These are phyloP conservation scores for Bonnemaisonia californica DNA, from an alignment of 31 red algal genomes.

Conservation along the genomic window DNA sequence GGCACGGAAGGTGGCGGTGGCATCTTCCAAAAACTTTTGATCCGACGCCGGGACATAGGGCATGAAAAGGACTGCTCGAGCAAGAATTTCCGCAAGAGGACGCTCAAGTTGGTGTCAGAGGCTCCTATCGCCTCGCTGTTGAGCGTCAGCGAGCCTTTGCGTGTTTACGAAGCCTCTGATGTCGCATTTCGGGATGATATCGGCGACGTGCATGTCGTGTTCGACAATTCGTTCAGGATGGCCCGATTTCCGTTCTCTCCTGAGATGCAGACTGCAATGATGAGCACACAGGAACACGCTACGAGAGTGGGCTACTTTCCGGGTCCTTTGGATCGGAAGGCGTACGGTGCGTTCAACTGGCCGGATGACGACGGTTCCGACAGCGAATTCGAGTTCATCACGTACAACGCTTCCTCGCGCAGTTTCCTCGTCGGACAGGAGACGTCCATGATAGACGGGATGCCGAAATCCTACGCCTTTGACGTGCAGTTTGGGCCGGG, in stretches of 20 bases:
- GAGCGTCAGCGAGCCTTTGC: background rate
- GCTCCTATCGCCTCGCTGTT: slow-evolving; percentile 28
- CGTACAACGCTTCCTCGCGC: slow-evolving; percentile 41
- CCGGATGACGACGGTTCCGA: background rate
- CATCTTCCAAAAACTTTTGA: too few species aligned
- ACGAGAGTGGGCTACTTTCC: background rate
- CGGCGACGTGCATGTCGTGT: slow-evolving; percentile 24
- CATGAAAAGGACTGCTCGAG: slow-evolving; percentile 37
- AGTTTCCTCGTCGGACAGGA: slow-evolving; percentile 38
- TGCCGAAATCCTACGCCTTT: slow-evolving; percentile 12
- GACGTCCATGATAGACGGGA: slow-evolving; percentile 17
- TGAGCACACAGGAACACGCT: background rate
- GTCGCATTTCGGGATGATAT: slow-evolving; percentile 9
- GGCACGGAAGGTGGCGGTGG: too few species aligned
- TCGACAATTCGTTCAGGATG: slow-evolving; percentile 54
- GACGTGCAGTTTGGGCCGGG: slow-evolving; percentile 28
- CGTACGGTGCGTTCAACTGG: background rate
- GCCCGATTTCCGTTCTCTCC: slow-evolving; percentile 10
- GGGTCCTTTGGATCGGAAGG: background rate
- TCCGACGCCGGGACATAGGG: too few species aligned
- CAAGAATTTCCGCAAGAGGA: slow-evolving; percentile 15
- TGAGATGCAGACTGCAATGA: background rate
- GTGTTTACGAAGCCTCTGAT: slow-evolving; percentile 55
- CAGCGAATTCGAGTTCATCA: slow-evolving; percentile 46
- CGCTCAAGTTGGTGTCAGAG: slow-evolving; percentile 36